phyloP scores from a whole-genome alignment of 169 alveolate genomes.

The Cryptosporidium sp. region DNA sequence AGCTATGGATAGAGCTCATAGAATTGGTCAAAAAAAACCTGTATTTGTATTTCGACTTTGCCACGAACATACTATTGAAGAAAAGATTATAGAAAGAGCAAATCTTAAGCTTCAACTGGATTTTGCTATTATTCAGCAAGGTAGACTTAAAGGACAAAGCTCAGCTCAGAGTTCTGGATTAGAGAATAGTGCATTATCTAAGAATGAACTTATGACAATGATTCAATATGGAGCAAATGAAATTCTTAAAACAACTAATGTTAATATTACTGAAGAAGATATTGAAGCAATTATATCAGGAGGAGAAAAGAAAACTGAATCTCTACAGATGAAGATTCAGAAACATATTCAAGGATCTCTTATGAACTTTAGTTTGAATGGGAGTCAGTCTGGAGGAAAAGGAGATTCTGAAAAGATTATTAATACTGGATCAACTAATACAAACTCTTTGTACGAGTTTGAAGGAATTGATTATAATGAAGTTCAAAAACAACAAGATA shows the following conservation, averaged over 20 bases:
- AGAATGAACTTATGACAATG: constrained; percentile 89
- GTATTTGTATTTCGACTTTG: constrained; percentile 96
- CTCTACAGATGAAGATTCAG: constrained; percentile 80
- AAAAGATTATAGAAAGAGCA: constrained; percentile 96
- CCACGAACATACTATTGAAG: constrained; percentile 97
- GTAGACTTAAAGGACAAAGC: constrained; percentile 86
- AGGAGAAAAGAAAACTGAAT: constrained; percentile 79
- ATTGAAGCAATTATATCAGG: constrained; percentile 79
- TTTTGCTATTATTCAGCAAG: constrained; percentile 95
- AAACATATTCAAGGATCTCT: constrained; percentile 82
- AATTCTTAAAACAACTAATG: constrained; percentile 85
- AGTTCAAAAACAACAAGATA: constrained; percentile 79
- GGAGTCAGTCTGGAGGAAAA: constrained; percentile 4
- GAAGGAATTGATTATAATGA: constrained; percentile 84
- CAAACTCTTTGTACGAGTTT: constrained; percentile 80
- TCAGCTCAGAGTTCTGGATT: constrained; percentile 63
- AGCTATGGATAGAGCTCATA: constrained; percentile 97
- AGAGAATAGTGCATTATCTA: constrained; percentile 82
- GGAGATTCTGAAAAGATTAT: constrained; percentile 29
- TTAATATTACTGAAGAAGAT: constrained; percentile 87
- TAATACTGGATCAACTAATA: constrained; percentile 40
- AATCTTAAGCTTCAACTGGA: constrained; percentile 95
- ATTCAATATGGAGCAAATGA: constrained; percentile 90
- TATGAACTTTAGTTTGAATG: constrained; percentile 78
- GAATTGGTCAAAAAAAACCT: constrained; percentile 97